A percentile compares a stretch with the other conserved stretches of the same genome.
Conservation (phyloP, 2,329 filamentous ascomycete species). For the Magnaporthales sp. region DNA sequence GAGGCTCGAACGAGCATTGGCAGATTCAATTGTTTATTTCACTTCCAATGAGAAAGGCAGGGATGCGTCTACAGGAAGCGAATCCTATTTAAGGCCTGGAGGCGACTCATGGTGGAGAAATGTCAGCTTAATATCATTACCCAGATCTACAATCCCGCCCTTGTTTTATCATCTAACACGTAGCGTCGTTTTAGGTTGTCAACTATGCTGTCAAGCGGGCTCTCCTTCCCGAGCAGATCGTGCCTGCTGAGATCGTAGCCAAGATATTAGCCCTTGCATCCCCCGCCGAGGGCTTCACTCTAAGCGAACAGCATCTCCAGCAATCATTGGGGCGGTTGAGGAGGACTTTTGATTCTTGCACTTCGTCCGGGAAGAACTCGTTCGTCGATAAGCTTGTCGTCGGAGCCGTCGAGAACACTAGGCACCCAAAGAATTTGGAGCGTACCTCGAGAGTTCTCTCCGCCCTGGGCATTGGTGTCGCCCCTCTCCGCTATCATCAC, state of each 20-base stretch:
- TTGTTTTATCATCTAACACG: background rate
- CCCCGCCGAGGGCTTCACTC: background rate
- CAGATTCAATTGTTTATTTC: background rate
- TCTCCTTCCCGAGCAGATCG: background rate
- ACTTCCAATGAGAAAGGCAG: background rate
- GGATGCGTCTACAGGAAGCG: background rate
- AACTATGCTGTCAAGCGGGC: background rate
- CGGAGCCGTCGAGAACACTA: background rate
- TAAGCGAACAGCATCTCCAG: background rate
- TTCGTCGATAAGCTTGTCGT: background rate
- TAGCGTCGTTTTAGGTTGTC: background rate
- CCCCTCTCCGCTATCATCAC: background rate
- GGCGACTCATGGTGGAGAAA: background rate
- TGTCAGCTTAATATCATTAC: background rate
- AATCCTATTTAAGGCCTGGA: background rate
- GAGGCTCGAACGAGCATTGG: background rate
- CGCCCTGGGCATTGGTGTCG: background rate
- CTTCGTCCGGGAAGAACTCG: background rate
- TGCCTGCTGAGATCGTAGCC: background rate
- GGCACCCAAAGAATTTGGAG: background rate
- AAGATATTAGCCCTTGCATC: background rate
- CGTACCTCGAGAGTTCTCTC: background rate
- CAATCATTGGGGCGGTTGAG: background rate
- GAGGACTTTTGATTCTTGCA: background rate
- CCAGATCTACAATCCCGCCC: background rate